Evolutionary conservation across 2,329 filamentous ascomycete genomes (phyloP).

Genomic region (Ceratocystis cubensis): DNA sequence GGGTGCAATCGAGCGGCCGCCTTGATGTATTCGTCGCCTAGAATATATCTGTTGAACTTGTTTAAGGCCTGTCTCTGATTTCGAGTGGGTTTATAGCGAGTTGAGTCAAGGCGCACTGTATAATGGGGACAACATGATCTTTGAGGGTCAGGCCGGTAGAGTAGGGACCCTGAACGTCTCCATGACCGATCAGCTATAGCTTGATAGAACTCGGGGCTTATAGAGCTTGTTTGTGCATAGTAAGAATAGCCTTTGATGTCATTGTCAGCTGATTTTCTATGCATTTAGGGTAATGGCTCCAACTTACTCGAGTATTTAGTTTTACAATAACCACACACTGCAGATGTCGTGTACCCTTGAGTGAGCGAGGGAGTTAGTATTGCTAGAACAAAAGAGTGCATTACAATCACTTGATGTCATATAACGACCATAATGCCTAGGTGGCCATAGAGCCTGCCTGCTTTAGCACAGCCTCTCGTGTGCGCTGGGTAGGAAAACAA

Average conservation of each 20-base stretch:
- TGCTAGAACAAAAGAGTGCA: not conserved
- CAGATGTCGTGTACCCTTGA: constrained; percentile 11
- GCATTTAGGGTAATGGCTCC: not conserved
- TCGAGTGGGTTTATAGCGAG: constrained; percentile 50
- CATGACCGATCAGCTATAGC: constrained; percentile 60
- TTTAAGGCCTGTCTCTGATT: constrained; percentile 67
- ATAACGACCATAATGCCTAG: not conserved
- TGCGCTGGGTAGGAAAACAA: not conserved
- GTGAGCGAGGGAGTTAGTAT: not conserved
- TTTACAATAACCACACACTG: constrained; percentile 15
- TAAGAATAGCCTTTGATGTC: constrained; percentile 52
- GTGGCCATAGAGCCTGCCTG: not conserved
- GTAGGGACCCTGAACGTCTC: constrained; percentile 57
- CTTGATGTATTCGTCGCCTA: constrained; percentile 55
- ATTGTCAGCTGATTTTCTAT: not conserved
- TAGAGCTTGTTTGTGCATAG: constrained; percentile 49
- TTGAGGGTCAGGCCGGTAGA: constrained; percentile 68
- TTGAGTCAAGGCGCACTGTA: constrained; percentile 60
- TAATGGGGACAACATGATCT: constrained; percentile 88
- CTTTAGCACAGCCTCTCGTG: not conserved
- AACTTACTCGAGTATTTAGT: constrained; percentile 15
- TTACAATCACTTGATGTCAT: not conserved
- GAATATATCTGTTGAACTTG: constrained; percentile 59
- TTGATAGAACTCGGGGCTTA: constrained; percentile 59
- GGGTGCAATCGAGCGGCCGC: constrained; percentile 53